A percentile compares a stretch with the other conserved stretches of the same genome.
These are phyloP conservation scores for Tuctoria greenei DNA, from an alignment of 176 grass and related monocot genomes.

Conservation along the genomic window DNA sequence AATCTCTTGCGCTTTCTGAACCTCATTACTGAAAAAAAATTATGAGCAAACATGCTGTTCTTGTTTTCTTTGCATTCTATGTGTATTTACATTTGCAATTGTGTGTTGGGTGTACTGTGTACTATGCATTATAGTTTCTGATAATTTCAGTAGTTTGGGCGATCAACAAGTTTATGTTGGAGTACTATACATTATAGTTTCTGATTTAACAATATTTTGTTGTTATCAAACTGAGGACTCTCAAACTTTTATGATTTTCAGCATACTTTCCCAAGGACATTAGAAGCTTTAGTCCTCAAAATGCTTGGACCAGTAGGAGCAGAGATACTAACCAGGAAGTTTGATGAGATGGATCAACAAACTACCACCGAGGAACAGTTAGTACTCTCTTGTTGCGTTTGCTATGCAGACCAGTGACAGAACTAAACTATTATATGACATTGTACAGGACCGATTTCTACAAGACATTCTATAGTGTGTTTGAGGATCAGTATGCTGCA, in stretches of 20 bases:
- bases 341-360: conserved; percentile 78
- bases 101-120: not conserved
- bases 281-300: conserved; percentile 80
- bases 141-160: not conserved
- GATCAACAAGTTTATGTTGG: too few relatives aligned
- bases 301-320: conserved; percentile 76
- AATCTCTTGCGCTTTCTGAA: not conserved
- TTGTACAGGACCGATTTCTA: conserved; percentile 60
- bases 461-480: conserved; percentile 77
- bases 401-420: not conserved
- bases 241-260: conserved; percentile 39
- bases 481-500: conserved; percentile 75
- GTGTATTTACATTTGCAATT: conserved; percentile 12
- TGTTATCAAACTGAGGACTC: not conserved
- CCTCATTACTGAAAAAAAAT: not conserved
- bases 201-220: conserved; percentile 10
- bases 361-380: conserved; percentile 82
- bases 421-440: conserved; percentile 25
- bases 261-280: conserved; percentile 83
- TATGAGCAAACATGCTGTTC: not conserved
- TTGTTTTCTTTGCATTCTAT: not conserved
- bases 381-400: conserved; percentile 21
- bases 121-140: not conserved
- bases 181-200: not conserved
- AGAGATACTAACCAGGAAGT: conserved; percentile 95